phyloP scores from a whole-genome alignment of 2,329 filamentous ascomycete genomes.

The Neoscytalidium dimidiatum region DNA sequence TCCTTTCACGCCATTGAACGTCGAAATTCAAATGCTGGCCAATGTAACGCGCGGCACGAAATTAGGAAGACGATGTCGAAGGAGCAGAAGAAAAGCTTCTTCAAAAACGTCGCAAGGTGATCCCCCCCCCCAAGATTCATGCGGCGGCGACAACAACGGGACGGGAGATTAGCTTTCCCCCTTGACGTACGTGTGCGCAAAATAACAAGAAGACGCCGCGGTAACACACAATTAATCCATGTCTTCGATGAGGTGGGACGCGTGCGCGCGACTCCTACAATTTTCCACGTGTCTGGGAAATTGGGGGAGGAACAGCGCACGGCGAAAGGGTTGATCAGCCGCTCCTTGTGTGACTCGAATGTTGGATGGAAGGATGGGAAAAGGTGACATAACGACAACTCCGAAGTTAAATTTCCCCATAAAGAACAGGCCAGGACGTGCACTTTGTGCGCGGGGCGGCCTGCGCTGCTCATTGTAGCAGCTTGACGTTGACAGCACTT shows the following conservation, averaged over 20 bases:
- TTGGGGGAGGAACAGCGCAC: background rate
- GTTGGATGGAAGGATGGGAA: background rate
- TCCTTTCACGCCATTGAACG: background rate
- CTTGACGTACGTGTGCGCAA: background rate
- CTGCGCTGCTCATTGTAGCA: too few species aligned
- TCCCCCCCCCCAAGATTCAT: background rate
- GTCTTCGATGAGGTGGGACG: background rate
- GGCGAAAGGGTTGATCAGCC: background rate
- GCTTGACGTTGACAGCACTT: too few species aligned
- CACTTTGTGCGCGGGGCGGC: background rate
- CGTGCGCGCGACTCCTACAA: background rate
- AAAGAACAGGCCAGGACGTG: background rate
- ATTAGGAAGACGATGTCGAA: background rate
- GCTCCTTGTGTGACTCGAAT: background rate
- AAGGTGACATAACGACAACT: background rate
- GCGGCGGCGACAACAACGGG: background rate
- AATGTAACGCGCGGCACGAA: background rate
- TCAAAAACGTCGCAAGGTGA: background rate
- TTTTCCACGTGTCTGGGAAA: conserved; percentile 11
- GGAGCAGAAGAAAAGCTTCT: background rate
- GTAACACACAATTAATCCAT: background rate
- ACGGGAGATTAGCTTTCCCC: background rate
- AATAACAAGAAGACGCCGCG: background rate
- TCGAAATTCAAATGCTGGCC: background rate
- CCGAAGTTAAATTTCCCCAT: background rate